A percentile compares a stretch with the other conserved stretches of the same genome.
phyloP scores from a whole-genome alignment of 345 rosid genomes.

The Isatis tinctoria region DNA sequence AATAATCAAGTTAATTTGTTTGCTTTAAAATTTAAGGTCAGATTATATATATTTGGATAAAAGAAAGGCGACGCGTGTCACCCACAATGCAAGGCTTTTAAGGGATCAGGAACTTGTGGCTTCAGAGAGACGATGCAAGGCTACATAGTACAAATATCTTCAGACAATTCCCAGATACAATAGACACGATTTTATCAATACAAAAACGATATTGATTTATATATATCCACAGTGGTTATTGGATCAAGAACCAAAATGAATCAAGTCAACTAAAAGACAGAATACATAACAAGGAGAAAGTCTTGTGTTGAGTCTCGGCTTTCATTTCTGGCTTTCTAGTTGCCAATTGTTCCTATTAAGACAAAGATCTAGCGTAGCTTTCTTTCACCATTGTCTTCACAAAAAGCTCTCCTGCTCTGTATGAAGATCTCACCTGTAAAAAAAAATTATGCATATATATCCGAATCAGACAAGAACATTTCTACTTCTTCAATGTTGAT shows the following conservation, averaged over 20 bases:
- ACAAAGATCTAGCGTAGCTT: conserved; percentile 29
- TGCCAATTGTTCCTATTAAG: neutral
- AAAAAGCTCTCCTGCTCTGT: conserved; percentile 93
- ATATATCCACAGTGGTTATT: conserved; percentile 10
- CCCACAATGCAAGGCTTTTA: neutral
- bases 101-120: conserved; percentile 27
- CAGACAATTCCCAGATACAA: neutral
- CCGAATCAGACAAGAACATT: conserved; percentile 5
- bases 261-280: neutral
- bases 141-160: conserved; percentile 1
- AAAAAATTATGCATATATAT: neutral
- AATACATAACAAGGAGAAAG: neutral
- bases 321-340: neutral
- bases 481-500: neutral
- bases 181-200: neutral
- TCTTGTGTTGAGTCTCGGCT: conserved; percentile 2
- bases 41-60: conserved; percentile 7
- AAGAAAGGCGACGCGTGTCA: conserved; percentile 22
- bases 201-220: neutral
- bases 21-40: neutral
- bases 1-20: neutral
- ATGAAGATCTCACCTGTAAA: conserved; percentile 87
- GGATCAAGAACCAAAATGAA: neutral
- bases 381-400: conserved; percentile 92
- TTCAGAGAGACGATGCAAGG: neutral